Conservation (phyloP, 2,329 filamentous ascomycete genomes). For the Ophiostoma fasciatum region DNA sequence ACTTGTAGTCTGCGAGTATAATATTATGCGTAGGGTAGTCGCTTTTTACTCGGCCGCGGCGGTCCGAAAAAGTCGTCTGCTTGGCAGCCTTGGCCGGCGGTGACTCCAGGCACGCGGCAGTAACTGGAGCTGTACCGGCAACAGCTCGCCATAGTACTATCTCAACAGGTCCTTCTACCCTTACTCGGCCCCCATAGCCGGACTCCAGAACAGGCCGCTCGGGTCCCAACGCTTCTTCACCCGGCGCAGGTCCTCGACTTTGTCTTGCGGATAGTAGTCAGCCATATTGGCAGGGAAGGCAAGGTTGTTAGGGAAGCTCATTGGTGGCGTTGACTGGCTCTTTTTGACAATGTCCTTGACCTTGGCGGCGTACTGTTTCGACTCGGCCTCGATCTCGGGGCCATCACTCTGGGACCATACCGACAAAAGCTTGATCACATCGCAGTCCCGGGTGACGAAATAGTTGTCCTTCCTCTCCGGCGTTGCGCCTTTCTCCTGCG, state of each 20-base stretch:
- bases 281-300: neutral
- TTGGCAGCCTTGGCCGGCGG: too few relatives aligned
- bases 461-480: constrained; percentile 1
- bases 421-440: neutral
- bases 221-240: constrained; percentile 2
- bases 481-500: neutral
- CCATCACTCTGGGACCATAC: neutral
- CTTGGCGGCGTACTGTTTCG: neutral
- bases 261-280: neutral
- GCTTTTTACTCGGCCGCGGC: too few relatives aligned
- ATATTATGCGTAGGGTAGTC: too few relatives aligned
- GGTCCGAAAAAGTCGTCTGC: too few relatives aligned
- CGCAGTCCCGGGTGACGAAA: neutral
- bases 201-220: constrained; percentile 1
- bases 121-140: too few relatives aligned
- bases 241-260: neutral
- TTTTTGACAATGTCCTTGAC: neutral
- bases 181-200: neutral
- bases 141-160: too few relatives aligned
- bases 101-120: too few relatives aligned
- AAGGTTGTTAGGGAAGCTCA: constrained; percentile 3
- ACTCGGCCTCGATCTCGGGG: neutral
- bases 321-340: neutral
- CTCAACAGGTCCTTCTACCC: too few relatives aligned
- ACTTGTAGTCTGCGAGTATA: too few relatives aligned